phyloP scores from a whole-genome alignment of 2,329 filamentous ascomycete genomes.

The Phaeosphaeriaceae sp. region DNA sequence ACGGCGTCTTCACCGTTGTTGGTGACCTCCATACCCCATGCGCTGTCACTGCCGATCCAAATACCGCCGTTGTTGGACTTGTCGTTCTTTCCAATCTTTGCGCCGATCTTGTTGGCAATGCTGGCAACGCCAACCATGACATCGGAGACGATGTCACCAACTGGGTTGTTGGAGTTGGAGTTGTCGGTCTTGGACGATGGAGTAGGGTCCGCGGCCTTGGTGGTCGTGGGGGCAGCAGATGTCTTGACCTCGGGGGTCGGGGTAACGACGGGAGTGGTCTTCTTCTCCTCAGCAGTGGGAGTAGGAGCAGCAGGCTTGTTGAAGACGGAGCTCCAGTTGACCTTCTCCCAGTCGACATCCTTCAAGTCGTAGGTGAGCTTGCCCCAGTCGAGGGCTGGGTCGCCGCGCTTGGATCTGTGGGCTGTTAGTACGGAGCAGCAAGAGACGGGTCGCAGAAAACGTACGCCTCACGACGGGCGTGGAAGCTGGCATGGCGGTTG shows the following conservation, averaged over 20 bases:
- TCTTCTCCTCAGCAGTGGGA: constrained; percentile 21
- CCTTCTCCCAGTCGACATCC: constrained; percentile 36
- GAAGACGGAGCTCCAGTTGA: constrained; percentile 36
- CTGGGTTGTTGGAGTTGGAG: constrained; percentile 11
- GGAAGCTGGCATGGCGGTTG: constrained; percentile 48
- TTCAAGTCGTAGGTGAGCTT: constrained; percentile 34
- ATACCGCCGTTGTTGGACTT: constrained; percentile 38
- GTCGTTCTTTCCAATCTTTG: constrained; percentile 36
- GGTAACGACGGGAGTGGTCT: constrained; percentile 6
- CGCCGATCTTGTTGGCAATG: constrained; percentile 29
- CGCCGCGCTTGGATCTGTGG: constrained; percentile 40
- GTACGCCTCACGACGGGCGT: constrained; percentile 44
- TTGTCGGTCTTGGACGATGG: constrained; percentile 7
- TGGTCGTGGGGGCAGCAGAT: constrained; percentile 12
- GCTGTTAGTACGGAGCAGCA: constrained; percentile 16
- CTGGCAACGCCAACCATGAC: constrained; percentile 27
- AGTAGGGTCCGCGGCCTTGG: constrained; percentile 9
- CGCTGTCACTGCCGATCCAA: constrained; percentile 47
- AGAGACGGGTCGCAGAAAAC: constrained; percentile 11
- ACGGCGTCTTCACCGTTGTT: constrained; percentile 44
- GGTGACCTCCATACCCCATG: constrained; percentile 46
- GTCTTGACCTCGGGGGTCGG: constrained; percentile 22
- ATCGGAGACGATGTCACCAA: constrained; percentile 23
- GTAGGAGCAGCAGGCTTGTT: constrained; percentile 10
- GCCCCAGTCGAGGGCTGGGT: constrained; percentile 39